Conservation (phyloP, 495 filamentous ascomycete genomes). For the Lasiosphaeria miniovina region DNA sequence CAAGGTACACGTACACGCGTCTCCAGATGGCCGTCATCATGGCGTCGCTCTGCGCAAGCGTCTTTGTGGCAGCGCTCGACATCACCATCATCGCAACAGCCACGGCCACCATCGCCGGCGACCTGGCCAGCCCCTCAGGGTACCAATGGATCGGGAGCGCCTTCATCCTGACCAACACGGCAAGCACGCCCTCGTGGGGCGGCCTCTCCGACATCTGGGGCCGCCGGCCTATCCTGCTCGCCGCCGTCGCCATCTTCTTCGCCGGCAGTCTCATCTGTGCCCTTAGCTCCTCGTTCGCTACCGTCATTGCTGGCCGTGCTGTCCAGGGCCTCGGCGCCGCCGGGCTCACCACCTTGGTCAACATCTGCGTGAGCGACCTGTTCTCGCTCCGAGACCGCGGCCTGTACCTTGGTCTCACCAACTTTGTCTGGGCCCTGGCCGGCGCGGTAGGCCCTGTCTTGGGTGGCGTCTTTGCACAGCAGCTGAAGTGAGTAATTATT, state of each 20-base stretch:
- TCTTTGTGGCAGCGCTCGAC: constrained; percentile 49
- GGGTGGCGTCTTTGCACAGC: constrained; percentile 56
- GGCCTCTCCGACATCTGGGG: constrained; percentile 79
- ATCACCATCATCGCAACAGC: constrained; percentile 28
- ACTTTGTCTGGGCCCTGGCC: constrained; percentile 48
- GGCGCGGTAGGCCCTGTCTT: constrained; percentile 56
- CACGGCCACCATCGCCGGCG: constrained; percentile 53
- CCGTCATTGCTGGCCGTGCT: constrained; percentile 68
- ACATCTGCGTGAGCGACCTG: constrained; percentile 73
- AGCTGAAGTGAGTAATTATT: constrained; percentile 20
- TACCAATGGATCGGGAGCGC: constrained; percentile 73
- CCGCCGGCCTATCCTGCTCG: constrained; percentile 68
- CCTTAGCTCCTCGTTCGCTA: constrained; percentile 59
- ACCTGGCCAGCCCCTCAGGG: constrained; percentile 45
- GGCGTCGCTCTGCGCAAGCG: constrained; percentile 40
- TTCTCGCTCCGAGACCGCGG: constrained; percentile 64
- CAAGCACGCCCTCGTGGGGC: constrained; percentile 69
- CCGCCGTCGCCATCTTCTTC: constrained; percentile 68
- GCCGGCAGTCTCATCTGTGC: constrained; percentile 69
- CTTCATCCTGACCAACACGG: constrained; percentile 64
- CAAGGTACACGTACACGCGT: neutral
- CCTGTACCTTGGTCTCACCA: constrained; percentile 47
- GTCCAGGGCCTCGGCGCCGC: constrained; percentile 76
- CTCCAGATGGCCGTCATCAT: constrained; percentile 22
- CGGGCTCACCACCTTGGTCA: constrained; percentile 70